Base-by-base conservation (phyloP, 1,284 basidiomycete species). In the Puccinia polysora region DNA sequence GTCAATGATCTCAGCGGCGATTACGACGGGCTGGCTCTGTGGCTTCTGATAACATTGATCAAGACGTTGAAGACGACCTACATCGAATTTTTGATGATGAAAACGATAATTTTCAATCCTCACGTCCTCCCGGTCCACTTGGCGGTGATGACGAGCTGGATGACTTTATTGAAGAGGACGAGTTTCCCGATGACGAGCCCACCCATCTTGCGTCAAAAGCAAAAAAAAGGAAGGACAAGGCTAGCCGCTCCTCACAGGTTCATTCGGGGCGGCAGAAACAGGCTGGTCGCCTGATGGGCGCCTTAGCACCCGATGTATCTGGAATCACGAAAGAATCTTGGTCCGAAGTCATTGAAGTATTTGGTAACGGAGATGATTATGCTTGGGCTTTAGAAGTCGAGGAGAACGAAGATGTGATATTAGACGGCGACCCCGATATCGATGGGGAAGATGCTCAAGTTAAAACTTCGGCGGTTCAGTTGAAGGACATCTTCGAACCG, bases 261-360 rank as follows among this genome's bases (percentile, higher is more conserved):
- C 43, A 50, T 74, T 85, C 81, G 76, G 68, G 68, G 1, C 84
- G 87, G 73, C 89, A 89, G 52, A 89, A 90, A 77, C 81, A 91
- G 68, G 85, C 87, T 25, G 94, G 93, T 59, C 73, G 30, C 65
- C 76, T 58, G 75, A 78, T 67, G 77, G 77, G 18, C 67, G 76
- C 47, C 71, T 73, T 53, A 59, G 69, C 72, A 59, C 58, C 73
- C 38, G 72, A 62, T 76, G 76, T 76, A 72, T 78, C 76, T 74
- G 65, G 65, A 43, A 71, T 77, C 73, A 68, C 74, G 73, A 75
- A 15, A 74, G 97, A 94, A 78, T 90, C 93, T 38, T 97, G 93
- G 92, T 89, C 92, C 73, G 96, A 97, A 81, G 90, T 98, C 59
- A 89, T 90, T 75, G 95, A 94, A 75, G 91, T 98, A 10, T 98